A percentile compares a stretch with the other conserved stretches of the same genome.
These are phyloP conservation scores for Barnettozyma vustinii DNA, from an alignment of 805 yeast genomes.

Conservation along the genomic window DNA sequence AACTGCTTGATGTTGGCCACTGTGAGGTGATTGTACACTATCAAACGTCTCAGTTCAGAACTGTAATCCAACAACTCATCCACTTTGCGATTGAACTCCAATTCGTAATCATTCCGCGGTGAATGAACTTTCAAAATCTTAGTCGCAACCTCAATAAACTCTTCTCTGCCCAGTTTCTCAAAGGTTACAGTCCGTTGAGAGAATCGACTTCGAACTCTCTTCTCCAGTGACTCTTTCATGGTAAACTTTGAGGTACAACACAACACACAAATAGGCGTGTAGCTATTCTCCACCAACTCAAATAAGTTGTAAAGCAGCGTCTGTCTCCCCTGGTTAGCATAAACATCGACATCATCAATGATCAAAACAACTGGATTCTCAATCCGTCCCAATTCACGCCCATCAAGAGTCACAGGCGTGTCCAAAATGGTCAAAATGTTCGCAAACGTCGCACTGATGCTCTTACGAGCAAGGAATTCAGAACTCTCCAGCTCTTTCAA, in stretches of 20 bases:
- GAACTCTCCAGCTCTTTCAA: slow-evolving; percentile 19
- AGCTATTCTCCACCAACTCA: slow-evolving; percentile 71
- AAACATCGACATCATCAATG: slow-evolving; percentile 81
- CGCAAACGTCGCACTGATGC: slow-evolving; percentile 56
- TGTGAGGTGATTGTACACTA: slow-evolving; percentile 49
- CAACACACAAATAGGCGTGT: slow-evolving; percentile 71
- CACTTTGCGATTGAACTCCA: slow-evolving; percentile 42
- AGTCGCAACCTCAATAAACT: slow-evolving; percentile 44
- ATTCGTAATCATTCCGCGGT: slow-evolving; percentile 24
- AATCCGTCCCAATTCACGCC: slow-evolving; percentile 11
- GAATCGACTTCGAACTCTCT: slow-evolving; percentile 85
- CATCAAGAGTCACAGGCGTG: slow-evolving; percentile 21
- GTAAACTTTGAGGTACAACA: slow-evolving; percentile 76
- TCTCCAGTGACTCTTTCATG: slow-evolving; percentile 77
- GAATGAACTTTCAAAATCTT: slow-evolving; percentile 32
- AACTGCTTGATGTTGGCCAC: slow-evolving; percentile 52
- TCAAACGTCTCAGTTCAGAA: slow-evolving; percentile 30
- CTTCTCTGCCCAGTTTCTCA: slow-evolving; percentile 40
- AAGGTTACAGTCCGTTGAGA: slow-evolving; percentile 70
- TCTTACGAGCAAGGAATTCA: slow-evolving; percentile 42
- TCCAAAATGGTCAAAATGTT: slow-evolving; percentile 52
- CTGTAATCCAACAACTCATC: slow-evolving; percentile 22
- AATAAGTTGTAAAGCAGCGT: slow-evolving; percentile 82
- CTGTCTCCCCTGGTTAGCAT: slow-evolving; percentile 68
- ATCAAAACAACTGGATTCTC: slow-evolving; percentile 59